Evolutionary conservation across 2,329 filamentous ascomycete species (phyloP), one percentile per base, ranked within the genome.

Genomic region (Nemania bipapillata): DNA sequence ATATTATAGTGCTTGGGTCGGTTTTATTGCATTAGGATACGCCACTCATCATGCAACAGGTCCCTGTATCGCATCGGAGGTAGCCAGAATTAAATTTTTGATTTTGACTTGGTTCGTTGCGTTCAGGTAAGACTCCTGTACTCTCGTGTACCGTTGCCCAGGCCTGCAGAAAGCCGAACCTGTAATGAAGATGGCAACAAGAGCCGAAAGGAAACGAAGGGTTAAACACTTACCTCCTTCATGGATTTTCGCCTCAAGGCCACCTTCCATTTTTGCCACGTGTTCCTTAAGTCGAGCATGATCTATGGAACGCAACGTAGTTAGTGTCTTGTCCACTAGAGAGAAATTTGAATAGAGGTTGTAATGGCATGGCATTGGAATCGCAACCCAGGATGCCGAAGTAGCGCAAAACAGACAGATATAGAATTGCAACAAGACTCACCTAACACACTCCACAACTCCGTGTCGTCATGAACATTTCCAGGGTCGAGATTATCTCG

Each of bases 401-500:
- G 69, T 66, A 70, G 71, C 54, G 62, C 54, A 58, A 72, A 64
- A 63, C 59, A 66, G 71, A 7, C 66, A 70, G 4, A 37, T 49
- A 57, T 26, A 69, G 72, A 74, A 69, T n/a, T 66, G 49, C 68
- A 70, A 74, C 73, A 66, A 73, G 74, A 86, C 91, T 81, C 86
- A 95, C 92, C 92, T 70, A 97, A 85, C 69, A 96, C 94, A 78
- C 92, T 97, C 96, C 96, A 99, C 37, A 99, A 85, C 79, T 98
- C 96, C 4, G 94, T 97, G 80, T 99, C 96, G 80, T 97, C 95
- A 77, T 97, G 94, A 63, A 96, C 93, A 79, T 97, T 92, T 30
- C 92, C 93, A 26, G 96, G 96, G 79, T 99, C 96, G 45, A 98
- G 87, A 78, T 99, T 99, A 81, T 99, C 96, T 73, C 96, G 89